phyloP scores from a whole-genome alignment of 2,329 filamentous ascomycete genomes.

The Penicillium freii region DNA sequence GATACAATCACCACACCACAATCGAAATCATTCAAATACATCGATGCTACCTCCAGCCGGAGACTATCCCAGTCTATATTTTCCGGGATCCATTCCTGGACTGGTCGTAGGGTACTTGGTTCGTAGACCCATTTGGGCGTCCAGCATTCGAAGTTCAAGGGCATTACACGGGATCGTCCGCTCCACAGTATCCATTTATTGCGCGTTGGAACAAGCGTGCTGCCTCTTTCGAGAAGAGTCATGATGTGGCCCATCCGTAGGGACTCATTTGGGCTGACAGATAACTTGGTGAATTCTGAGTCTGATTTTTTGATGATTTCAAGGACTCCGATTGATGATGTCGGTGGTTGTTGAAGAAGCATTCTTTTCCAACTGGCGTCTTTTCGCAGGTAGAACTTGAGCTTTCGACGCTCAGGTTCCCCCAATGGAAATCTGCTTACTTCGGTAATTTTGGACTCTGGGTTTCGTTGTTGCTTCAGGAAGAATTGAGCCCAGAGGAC shows the following conservation, averaged over 20 bases:
- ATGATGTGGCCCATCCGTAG: slow-evolving; percentile 6
- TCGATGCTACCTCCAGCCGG: slow-evolving; percentile 7
- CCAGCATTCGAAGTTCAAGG: slow-evolving; percentile 8
- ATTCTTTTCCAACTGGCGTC: slow-evolving; percentile 9
- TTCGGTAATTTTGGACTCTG: not conserved
- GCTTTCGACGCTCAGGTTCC: not conserved
- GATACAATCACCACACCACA: slow-evolving; percentile 9
- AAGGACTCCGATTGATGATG: slow-evolving; percentile 6
- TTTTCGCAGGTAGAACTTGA: slow-evolving; percentile 1
- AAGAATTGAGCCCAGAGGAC: slow-evolving; percentile 10
- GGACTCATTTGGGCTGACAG: not conserved
- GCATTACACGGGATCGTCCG: slow-evolving; percentile 6
- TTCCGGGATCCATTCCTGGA: slow-evolving; percentile 5
- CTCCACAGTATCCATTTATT: slow-evolving; percentile 12
- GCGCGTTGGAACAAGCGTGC: slow-evolving; percentile 7
- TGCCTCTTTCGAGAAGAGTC: slow-evolving; percentile 1
- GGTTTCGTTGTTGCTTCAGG: slow-evolving; percentile 3
- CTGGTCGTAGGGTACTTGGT: not conserved
- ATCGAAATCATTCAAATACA: slow-evolving; percentile 10
- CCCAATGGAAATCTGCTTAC: slow-evolving; percentile 7
- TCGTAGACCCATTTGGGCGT: slow-evolving; percentile 8
- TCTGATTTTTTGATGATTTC: slow-evolving; percentile 12
- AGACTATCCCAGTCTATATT: slow-evolving; percentile 13
- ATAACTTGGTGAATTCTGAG: slow-evolving; percentile 5
- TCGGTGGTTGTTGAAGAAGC: slow-evolving; percentile 9